Evolutionary conservation across 805 yeast species (phyloP), one percentile per base, ranked within the genome.

Genomic region (Schwanniomyces occidentalis): DNA sequence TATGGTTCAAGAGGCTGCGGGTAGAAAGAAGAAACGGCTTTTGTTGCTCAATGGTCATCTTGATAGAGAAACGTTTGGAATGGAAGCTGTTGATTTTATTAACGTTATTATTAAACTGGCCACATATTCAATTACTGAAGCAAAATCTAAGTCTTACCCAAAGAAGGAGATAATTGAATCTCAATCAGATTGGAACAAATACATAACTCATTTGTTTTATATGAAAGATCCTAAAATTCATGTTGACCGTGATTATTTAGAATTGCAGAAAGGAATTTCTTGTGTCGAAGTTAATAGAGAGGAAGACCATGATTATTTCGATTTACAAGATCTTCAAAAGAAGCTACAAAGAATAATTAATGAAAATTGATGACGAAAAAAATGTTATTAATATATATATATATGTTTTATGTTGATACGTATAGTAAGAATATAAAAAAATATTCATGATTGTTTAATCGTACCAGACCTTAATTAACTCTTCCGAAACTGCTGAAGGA

Each of bases 401-500:
- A 30, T 34, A 9, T 16, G 9, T 8, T 20, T 8, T 20, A 9
- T 20, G 9, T 9, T 8, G 9, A 20, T 20, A 26, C 19, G 28
- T 26, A 26, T 26, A n/a, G n/a, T 16, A 16, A 26, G 28, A 26
- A 15, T 13, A 26, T 21, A 32, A 10, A 21, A 17, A 18, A 28
- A 28, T 21, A 25, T 21, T 16, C 24, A 6, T 27, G 13, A 18
- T 25, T 19, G 13, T 5, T 58, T 58, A 90, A 61, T 90, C 97
- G 53, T 89, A 90, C 97, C 97, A 93, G 80, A 93, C 88, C 64
- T 93, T 93, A 58, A 93, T 93, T 61, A 93, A 75, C 64, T 93
- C 99, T 59, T 93, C 99, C n/a, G 95, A 84, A 14, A 93, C 99
- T 0, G 98, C 98, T 41, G 95, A 84, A 8, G 99, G 96, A 5